phyloP scores from a whole-genome alignment of 805 yeast species.

The Saccharomyces mikatae region DNA sequence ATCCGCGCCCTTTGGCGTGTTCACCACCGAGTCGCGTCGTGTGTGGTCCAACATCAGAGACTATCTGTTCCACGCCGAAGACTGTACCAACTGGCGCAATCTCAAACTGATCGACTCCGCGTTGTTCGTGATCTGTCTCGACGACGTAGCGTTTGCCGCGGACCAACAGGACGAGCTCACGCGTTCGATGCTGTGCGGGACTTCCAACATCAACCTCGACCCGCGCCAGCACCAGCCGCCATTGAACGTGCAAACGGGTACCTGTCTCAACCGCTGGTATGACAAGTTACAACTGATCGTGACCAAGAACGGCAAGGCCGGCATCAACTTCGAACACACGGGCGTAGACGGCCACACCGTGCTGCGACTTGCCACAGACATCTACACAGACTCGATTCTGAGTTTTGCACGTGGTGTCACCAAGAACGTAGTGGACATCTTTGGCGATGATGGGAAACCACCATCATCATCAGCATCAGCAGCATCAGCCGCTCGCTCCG shows the following conservation, averaged over 20 bases:
- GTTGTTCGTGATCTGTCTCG: constrained; percentile 73
- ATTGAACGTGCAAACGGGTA: constrained; percentile 79
- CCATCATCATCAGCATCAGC: not conserved
- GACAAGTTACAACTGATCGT: constrained; percentile 84
- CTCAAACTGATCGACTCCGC: constrained; percentile 72
- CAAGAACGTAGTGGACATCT: constrained; percentile 37
- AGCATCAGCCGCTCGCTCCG: constrained; percentile 7
- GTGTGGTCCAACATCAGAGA: constrained; percentile 76
- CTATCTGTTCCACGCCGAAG: constrained; percentile 34
- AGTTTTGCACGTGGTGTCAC: constrained; percentile 81
- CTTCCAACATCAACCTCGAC: constrained; percentile 56
- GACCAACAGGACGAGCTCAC: constrained; percentile 50
- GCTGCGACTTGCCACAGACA: constrained; percentile 76
- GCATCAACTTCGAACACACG: constrained; percentile 87
- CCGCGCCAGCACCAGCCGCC: constrained; percentile 13
- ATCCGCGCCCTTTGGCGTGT: constrained; percentile 62
- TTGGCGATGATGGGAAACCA: constrained; percentile 3
- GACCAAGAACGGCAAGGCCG: constrained; percentile 84
- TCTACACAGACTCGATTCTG: constrained; percentile 82
- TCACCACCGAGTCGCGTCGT: constrained; percentile 84
- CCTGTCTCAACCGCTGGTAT: constrained; percentile 92
- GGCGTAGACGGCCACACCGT: constrained; percentile 97
- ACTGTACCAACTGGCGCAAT: constrained; percentile 57
- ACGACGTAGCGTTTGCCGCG: constrained; percentile 47
- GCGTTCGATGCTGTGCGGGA: constrained; percentile 83